phyloP scores from a whole-genome alignment of 2,329 filamentous ascomycete genomes.

The Sordariomycetes sp. region DNA sequence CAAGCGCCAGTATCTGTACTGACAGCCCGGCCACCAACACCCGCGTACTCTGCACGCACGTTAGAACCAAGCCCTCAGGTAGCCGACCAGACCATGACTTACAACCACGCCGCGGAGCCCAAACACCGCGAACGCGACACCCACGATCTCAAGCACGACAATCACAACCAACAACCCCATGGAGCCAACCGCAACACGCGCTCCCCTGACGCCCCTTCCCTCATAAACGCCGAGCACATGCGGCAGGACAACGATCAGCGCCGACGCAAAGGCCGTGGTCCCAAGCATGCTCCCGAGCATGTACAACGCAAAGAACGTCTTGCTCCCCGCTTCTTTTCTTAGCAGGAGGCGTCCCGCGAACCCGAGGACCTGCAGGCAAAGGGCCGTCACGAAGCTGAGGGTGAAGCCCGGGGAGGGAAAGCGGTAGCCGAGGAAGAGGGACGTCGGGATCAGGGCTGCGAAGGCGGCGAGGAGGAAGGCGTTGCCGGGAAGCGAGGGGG shows the following conservation, averaged over 20 bases:
- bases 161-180: slow-evolving; percentile 19
- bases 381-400: slow-evolving; percentile 21
- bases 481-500: slow-evolving; percentile 23
- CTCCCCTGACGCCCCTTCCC: slow-evolving; percentile 20
- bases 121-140: slow-evolving; percentile 23
- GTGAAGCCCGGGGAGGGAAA: slow-evolving; percentile 26
- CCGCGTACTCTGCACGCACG: background rate
- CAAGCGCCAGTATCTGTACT: slow-evolving; percentile 26
- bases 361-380: slow-evolving; percentile 28
- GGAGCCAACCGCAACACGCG: slow-evolving; percentile 19
- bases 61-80: background rate
- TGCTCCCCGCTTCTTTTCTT: slow-evolving; percentile 16
- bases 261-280: slow-evolving; percentile 28
- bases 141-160: slow-evolving; percentile 23
- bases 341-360: slow-evolving; percentile 32
- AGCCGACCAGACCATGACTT: slow-evolving; percentile 8
- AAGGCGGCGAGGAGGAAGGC: slow-evolving; percentile 24
- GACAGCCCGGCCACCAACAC: slow-evolving; percentile 30
- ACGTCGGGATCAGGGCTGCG: slow-evolving; percentile 21
- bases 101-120: slow-evolving; percentile 20
- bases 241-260: slow-evolving; percentile 30
- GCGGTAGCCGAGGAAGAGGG: slow-evolving; percentile 22
- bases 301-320: slow-evolving; percentile 26
- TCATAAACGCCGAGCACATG: slow-evolving; percentile 33
- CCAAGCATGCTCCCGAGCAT: slow-evolving; percentile 32